phyloP scores from a whole-genome alignment of 140 eudicot genomes.

The Oenanthe javanica region DNA sequence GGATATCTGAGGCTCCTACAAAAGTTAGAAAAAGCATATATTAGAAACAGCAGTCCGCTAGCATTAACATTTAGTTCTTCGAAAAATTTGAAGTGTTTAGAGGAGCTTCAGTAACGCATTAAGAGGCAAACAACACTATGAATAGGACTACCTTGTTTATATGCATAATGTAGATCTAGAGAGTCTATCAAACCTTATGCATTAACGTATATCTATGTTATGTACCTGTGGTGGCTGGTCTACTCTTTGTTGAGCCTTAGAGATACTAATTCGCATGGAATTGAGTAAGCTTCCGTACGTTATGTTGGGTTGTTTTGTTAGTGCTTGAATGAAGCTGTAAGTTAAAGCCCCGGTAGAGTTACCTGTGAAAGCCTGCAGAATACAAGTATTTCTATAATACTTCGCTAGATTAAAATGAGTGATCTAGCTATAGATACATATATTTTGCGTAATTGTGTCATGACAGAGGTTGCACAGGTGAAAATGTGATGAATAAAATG shows the following conservation, averaged over 20 bases:
- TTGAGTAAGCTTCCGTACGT: neutral
- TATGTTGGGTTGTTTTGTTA: neutral
- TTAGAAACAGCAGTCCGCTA: neutral
- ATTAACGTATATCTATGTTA: neutral
- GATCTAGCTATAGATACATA: neutral
- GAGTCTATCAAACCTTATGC: neutral
- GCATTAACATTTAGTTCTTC: neutral
- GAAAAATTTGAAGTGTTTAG: neutral
- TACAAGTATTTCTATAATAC: neutral
- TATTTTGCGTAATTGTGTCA: neutral
- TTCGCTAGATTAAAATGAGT: neutral
- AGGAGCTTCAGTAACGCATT: neutral
- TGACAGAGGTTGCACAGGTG: neutral
- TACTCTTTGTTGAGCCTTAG: neutral
- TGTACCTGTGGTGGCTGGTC: neutral
- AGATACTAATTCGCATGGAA: neutral
- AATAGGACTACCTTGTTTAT: neutral
- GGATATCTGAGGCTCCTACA: slow-evolving; percentile 57
- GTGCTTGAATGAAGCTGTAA: slow-evolving; percentile 8
- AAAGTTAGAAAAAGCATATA: neutral
- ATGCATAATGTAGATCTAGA: neutral
- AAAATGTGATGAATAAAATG: neutral
- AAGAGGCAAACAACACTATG: neutral
- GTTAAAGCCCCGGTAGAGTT: neutral
- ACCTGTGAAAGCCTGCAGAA: slow-evolving; percentile 8